Evolutionary conservation across 1,284 basidiomycete genomes (phyloP), one percentile per base, ranked within the genome.

Genomic region (Tetrapyrgos nigripes): DNA sequence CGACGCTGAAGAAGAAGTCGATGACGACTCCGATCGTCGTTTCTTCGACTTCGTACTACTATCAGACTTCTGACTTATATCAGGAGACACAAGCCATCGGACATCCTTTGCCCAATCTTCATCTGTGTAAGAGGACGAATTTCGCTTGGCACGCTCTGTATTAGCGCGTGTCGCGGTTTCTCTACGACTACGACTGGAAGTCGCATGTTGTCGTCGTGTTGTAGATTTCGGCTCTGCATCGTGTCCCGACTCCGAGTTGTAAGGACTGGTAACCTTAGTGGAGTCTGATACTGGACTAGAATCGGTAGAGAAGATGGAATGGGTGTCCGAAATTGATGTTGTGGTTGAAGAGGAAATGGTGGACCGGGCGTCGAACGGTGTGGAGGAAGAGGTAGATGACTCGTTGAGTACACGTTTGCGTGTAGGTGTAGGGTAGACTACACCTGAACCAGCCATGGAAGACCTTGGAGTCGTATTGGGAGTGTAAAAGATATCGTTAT

Each of bases 41-140:
- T 40, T 40, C 37, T 40, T 40, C 17, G 13, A 17, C 17, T 40
- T 40, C 8, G 37, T n/a, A n/a, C n/a, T n/a, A n/a, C n/a, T n/a
- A n/a, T n/a, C n/a, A n/a, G n/a, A n/a, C 37, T 40, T 40, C 17
- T 40, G 37, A 40, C 4, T 19, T 71, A n/a, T 64, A 11, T 72
- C 68, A 14, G 79, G 75, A 8, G 79, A 72, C 10, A 80, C 80
- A 29, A 89, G 80, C 85, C 84, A 87, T 43, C 84, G 79, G 19
- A 87, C 84, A 59, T 89, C 87, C 65, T 80, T 84, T 13, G 85
- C 80, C 85, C 84, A 87, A 62, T 85, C 82, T 50, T 83, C 79
- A 62, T 83, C 80, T 3, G 79, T 79, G 37, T 56, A 58, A 26
- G 58, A 50, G 50, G 29, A 26, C 43, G 48, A 51, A 59, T 65